A percentile compares a stretch with the other conserved stretches of the same genome.
These are phyloP conservation scores for Geoglossum glabrum DNA, from an alignment of 495 filamentous ascomycete species.

Conservation along the genomic window DNA sequence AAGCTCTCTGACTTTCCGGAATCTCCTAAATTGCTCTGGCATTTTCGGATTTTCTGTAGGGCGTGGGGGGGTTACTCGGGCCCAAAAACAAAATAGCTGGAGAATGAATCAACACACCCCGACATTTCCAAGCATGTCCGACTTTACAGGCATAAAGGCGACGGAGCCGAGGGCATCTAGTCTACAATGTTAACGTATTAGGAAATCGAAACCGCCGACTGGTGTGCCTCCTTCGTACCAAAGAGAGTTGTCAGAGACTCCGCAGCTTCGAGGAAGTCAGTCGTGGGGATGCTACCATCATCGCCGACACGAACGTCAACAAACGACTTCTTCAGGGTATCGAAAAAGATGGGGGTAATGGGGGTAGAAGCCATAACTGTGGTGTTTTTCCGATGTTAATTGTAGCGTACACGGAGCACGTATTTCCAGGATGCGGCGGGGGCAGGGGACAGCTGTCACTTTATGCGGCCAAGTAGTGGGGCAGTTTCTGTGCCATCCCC, in stretches of 20 bases:
- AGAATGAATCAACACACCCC: slow-evolving; percentile 36
- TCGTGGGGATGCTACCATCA: slow-evolving; percentile 57
- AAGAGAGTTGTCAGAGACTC: slow-evolving; percentile 74
- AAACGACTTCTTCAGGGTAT: slow-evolving; percentile 67
- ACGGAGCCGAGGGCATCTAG: slow-evolving; percentile 5
- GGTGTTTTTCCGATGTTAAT: not conserved
- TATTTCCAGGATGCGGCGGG: no score
- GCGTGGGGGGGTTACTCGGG: not conserved
- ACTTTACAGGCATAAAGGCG: slow-evolving; percentile 35
- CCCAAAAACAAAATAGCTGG: not conserved
- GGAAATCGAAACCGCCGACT: not conserved
- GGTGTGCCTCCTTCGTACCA: slow-evolving; percentile 29
- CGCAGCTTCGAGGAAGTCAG: slow-evolving; percentile 78
- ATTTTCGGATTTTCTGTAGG: slow-evolving; percentile 70
- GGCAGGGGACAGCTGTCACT: not conserved
- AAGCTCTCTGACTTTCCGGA: slow-evolving; percentile 58
- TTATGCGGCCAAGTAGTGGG: no score
- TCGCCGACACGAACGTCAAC: slow-evolving; percentile 54
- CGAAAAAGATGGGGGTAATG: slow-evolving; percentile 58
- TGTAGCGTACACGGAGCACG: not conserved
- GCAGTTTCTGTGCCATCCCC: no score
- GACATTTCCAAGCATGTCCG: slow-evolving; percentile 76
- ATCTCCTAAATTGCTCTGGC: slow-evolving; percentile 54
- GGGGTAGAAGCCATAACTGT: slow-evolving; percentile 18
- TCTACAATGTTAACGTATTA: not conserved